These are phyloP conservation scores for Neopestalotiopsis clavispora DNA, from an alignment of 2,329 filamentous ascomycete genomes.

Conservation along the genomic window DNA sequence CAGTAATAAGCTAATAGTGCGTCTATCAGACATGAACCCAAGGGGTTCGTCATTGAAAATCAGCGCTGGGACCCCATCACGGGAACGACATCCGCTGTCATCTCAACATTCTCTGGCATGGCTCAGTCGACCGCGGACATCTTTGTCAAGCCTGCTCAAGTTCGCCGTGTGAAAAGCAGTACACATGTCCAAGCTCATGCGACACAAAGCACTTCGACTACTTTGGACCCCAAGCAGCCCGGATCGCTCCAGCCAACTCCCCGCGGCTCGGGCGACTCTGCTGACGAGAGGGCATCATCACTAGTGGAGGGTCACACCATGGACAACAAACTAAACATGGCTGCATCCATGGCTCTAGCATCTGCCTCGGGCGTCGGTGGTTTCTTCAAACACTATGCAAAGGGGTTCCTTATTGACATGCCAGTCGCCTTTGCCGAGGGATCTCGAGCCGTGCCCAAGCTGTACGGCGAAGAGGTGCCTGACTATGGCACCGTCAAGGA, in stretches of 20 bases:
- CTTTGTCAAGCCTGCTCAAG: conserved; percentile 30
- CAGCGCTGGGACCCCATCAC: conserved; percentile 40
- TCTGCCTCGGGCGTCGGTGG: background rate
- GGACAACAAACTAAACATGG: background rate
- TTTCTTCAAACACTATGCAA: background rate
- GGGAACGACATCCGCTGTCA: conserved; percentile 25
- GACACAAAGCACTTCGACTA: background rate
- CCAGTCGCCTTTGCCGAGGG: conserved; percentile 9
- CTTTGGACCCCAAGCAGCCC: background rate
- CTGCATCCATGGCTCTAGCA: background rate
- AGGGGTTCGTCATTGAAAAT: conserved; percentile 37
- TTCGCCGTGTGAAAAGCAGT: conserved; percentile 22
- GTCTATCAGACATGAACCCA: conserved; percentile 45
- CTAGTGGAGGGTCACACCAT: background rate
- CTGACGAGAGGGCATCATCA: background rate
- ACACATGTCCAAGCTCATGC: background rate
- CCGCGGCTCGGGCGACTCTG: too few relatives aligned
- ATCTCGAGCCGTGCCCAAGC: background rate
- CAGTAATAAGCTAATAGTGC: background rate
- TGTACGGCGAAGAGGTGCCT: conserved; percentile 4
- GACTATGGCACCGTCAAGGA: conserved; percentile 8
- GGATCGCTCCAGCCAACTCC: background rate
- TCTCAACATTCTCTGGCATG: conserved; percentile 17
- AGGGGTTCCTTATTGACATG: background rate
- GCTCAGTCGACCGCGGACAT: conserved; percentile 9